Evolutionary conservation across 2,329 filamentous ascomycete species (phyloP).

Genomic region (Pestalotiopsis sp.): DNA sequence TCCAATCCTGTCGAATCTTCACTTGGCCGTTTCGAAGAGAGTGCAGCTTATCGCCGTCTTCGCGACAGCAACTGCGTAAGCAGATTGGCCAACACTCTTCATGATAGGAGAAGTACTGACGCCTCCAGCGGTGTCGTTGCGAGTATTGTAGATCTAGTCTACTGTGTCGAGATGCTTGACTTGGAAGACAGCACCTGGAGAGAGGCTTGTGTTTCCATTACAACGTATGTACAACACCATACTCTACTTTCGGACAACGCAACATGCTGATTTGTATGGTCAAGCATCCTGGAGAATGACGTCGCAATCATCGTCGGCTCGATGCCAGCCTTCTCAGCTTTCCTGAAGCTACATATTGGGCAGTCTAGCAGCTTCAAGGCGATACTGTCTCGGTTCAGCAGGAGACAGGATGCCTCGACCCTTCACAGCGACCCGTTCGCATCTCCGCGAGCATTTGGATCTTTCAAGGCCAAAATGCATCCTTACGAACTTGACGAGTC

Average conservation of each 20-base stretch:
- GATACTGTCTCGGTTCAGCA: background rate
- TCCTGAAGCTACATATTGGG: background rate
- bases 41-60: slow-evolving; percentile 1
- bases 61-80: background rate
- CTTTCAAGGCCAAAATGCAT: background rate
- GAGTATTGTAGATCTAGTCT: background rate
- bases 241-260: background rate
- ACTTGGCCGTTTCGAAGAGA: background rate
- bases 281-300: background rate
- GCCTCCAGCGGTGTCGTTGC: slow-evolving; percentile 5
- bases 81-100: background rate
- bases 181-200: background rate
- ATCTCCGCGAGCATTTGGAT: background rate
- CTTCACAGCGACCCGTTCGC: background rate
- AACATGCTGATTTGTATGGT: background rate
- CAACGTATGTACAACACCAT: background rate
- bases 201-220: slow-evolving; percentile 4
- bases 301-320: slow-evolving; percentile 8
- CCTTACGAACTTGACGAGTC: background rate
- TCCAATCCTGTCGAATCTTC: background rate
- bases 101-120: background rate
- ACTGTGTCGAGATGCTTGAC: slow-evolving; percentile 1
- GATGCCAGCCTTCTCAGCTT: slow-evolving; percentile 5
- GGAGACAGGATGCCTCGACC: background rate
- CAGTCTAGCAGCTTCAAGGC: background rate